A percentile compares a stretch with the other conserved stretches of the same genome.
Evolutionary conservation across 805 yeast species (phyloP).

Genomic region (Yarrowia sp.): DNA sequence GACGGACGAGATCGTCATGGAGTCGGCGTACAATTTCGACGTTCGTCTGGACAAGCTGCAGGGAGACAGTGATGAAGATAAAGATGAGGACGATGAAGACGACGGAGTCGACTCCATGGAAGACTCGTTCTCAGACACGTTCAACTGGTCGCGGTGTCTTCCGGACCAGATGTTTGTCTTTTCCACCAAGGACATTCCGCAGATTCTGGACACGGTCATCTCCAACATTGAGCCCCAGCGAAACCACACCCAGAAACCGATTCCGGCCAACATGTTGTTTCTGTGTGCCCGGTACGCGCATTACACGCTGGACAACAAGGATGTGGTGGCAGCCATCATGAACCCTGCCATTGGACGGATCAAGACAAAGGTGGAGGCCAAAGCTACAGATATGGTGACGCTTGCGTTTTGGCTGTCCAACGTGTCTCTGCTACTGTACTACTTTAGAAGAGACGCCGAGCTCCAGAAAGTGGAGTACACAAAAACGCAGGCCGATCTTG

Average conservation of each 20-base stretch:
- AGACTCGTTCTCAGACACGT: constrained; percentile 43
- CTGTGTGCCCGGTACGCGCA: constrained; percentile 53
- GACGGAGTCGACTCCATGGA: constrained; percentile 15
- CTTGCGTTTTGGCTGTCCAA: constrained; percentile 88
- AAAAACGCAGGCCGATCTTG: constrained; percentile 46
- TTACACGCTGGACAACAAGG: constrained; percentile 48
- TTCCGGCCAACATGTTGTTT: constrained; percentile 55
- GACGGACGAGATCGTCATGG: constrained; percentile 44
- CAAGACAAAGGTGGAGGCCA: constrained; percentile 47
- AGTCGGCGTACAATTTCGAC: constrained; percentile 48
- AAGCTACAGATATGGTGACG: constrained; percentile 52
- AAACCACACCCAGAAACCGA: constrained; percentile 50
- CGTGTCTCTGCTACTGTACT: constrained; percentile 76
- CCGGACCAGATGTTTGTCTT: constrained; percentile 54
- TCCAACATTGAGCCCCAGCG: constrained; percentile 51
- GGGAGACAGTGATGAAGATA: constrained; percentile 41
- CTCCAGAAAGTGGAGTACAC: constrained; percentile 47
- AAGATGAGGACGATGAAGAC: constrained; percentile 42
- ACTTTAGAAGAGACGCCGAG: constrained; percentile 69
- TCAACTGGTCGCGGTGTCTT: constrained; percentile 54
- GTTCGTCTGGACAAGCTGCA: constrained; percentile 45
- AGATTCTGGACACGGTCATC: constrained; percentile 51
- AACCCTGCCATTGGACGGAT: constrained; percentile 50
- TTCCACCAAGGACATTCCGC: constrained; percentile 50
- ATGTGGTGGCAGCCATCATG: constrained; percentile 48